Conservation (phyloP, 129 eudicot species). For the Daucus carota region DNA sequence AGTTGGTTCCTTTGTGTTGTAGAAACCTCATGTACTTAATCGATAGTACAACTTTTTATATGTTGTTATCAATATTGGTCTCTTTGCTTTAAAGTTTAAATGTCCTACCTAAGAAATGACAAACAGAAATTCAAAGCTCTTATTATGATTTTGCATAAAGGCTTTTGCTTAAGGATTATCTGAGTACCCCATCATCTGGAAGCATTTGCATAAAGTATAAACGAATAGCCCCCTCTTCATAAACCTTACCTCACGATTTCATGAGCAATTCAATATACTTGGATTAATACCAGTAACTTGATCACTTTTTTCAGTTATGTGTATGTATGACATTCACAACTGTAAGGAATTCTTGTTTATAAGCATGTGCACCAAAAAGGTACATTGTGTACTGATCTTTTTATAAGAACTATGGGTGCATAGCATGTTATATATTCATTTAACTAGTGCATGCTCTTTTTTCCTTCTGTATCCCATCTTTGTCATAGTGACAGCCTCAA, state of each 20-base stretch:
- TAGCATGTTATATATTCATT: constrained; percentile 8
- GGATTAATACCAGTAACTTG: background rate
- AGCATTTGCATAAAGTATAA: background rate
- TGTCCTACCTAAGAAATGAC: background rate
- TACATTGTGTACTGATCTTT: background rate
- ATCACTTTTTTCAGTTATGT: constrained; percentile 12
- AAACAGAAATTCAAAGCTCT: background rate
- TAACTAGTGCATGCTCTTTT: constrained; percentile 10
- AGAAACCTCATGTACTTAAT: background rate
- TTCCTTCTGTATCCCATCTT: constrained; percentile 7
- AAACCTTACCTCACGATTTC: background rate
- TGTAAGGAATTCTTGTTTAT: constrained; percentile 9
- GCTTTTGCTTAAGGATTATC: background rate
- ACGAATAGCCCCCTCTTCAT: background rate
- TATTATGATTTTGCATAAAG: background rate
- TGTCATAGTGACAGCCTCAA: constrained; percentile 21
- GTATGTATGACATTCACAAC: constrained; percentile 6
- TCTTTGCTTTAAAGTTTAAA: background rate
- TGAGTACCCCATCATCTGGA: background rate
- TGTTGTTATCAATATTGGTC: background rate
- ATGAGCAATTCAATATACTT: background rate
- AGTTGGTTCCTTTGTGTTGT: background rate
- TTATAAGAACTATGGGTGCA: background rate
- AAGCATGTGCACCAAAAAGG: constrained; percentile 29
- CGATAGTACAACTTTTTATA: too few species aligned